A percentile compares a stretch with the other conserved stretches of the same genome.
Conservation (phyloP, 257 asterid genomes). For the Ligustrum vulgare region DNA sequence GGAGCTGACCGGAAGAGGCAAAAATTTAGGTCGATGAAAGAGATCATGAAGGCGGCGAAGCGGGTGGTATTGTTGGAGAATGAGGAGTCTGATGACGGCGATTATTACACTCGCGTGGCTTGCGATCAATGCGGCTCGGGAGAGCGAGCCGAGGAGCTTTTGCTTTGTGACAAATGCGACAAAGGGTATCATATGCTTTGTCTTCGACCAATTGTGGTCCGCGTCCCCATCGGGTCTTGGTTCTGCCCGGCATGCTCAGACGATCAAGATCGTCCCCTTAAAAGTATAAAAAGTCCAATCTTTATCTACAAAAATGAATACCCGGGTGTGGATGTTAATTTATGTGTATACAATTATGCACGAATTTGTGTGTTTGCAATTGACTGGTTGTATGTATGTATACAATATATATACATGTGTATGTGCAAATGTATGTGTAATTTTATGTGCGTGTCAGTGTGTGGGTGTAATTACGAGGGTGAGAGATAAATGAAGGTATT, state of each 20-base stretch:
- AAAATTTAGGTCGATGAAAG: slow-evolving; percentile 48
- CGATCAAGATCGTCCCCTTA: slow-evolving; percentile 42
- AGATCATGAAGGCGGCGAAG: slow-evolving; percentile 55
- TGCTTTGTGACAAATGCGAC: slow-evolving; percentile 74
- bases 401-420: too few species aligned
- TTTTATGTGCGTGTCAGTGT: background rate
- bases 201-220: slow-evolving; percentile 68
- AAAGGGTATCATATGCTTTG: slow-evolving; percentile 75
- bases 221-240: slow-evolving; percentile 78
- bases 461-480: slow-evolving; percentile 13
- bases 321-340: background rate
- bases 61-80: slow-evolving; percentile 31
- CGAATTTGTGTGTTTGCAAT: background rate
- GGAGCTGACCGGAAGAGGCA: slow-evolving; percentile 21
- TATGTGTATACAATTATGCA: background rate
- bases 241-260: slow-evolving; percentile 65
- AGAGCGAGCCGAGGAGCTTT: slow-evolving; percentile 55
- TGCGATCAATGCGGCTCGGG: slow-evolving; percentile 84
- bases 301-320: slow-evolving; percentile 16
- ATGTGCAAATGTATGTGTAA: background rate
- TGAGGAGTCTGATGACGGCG: slow-evolving; percentile 25
- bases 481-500: slow-evolving; percentile 9
- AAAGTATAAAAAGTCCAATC: slow-evolving; percentile 44
- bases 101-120: slow-evolving; percentile 29
- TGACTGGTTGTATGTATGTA: background rate